Evolutionary conservation across 176 grass and related monocot genomes (phyloP).

Genomic region (Miscanthus lutarioriparius): DNA sequence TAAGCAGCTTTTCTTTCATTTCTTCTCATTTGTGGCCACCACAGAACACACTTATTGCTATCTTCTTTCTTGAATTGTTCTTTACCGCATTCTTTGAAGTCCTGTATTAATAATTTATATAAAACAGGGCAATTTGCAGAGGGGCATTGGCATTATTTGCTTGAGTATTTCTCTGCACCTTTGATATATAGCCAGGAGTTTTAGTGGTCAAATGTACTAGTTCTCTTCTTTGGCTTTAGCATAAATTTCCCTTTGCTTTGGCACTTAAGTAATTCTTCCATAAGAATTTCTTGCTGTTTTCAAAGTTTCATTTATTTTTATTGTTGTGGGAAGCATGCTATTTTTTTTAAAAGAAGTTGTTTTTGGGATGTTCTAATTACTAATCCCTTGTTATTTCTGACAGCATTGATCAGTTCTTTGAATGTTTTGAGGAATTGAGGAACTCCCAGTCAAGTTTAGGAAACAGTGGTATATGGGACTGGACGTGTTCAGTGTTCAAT

Average conservation of each 20-base stretch:
- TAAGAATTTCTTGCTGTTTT: slow-evolving; percentile 23
- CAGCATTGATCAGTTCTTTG: slow-evolving; percentile 99
- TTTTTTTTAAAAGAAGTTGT: not conserved
- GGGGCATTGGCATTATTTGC: not conserved
- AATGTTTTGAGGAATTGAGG: slow-evolving; percentile 96
- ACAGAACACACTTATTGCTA: not conserved
- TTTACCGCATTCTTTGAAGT: not conserved
- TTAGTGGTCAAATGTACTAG: slow-evolving; percentile 1
- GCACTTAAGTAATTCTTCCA: not conserved
- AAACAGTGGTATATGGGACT: slow-evolving; percentile 92
- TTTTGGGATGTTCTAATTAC: slow-evolving; percentile 2
- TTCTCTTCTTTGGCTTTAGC: not conserved
- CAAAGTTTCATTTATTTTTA: not conserved
- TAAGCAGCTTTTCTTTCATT: slow-evolving; percentile 3
- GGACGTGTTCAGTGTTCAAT: slow-evolving; percentile 98
- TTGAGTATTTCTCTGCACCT: slow-evolving; percentile 13
- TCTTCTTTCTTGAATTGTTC: slow-evolving; percentile 8
- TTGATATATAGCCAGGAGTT: not conserved
- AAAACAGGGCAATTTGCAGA: slow-evolving; percentile 13
- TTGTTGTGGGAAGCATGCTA: slow-evolving; percentile 26
- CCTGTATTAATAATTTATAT: not conserved
- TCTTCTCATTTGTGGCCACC: slow-evolving; percentile 9
- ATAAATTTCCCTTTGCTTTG: not conserved
- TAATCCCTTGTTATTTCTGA: slow-evolving; percentile 52
- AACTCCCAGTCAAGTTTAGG: slow-evolving; percentile 73